Evolutionary conservation across 2,329 filamentous ascomycete species (phyloP), one percentile per base, ranked within the genome.

Genomic region (Trichophyton rubrum): DNA sequence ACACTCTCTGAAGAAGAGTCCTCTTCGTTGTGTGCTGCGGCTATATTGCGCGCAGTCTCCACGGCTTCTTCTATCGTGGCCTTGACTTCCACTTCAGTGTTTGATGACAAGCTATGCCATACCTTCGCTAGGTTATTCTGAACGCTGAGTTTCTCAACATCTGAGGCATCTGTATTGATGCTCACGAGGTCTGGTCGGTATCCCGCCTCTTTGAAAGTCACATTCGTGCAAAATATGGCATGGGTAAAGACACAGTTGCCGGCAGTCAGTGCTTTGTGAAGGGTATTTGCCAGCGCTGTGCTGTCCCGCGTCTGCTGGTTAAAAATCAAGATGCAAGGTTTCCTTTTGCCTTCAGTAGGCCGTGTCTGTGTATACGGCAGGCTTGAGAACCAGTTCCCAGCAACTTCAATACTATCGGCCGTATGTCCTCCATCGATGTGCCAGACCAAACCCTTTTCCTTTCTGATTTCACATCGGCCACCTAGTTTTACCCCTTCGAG

Each of bases 261-360:
- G 45, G 73, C 67, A 62, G 72, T 56, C 59, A 88, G 75, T 1
- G 82, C 83, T 8, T 77, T 70, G 60, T 90, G 78, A 1, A 96
- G 76, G 0, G 79, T 80, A 35, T 74, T 75, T 1, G 92, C 81
- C 1, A 95, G 79, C 15, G 81, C 77, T 3, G 77, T 75, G 3
- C 88, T 88, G 68, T 96, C 85, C 35, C 90, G 83, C 8, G 89
- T 90, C 69, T 96, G 90, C 73, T 96, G 92, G 73, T 96, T 96
- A 79, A 97, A 97, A 56, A 97, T 80, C 53, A 97, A 76, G 61
- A 87, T 78, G 0, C 89, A 77, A 4, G 75, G 71, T 51, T 77
- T 73, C 59, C 68, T 69, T 57, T 63, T 66, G 59, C 66, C 68
- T 17, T 68, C 59, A 38, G 20, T n/a, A 17, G 45, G 8, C 2